These are phyloP conservation scores for Sordariomycetes sp. DNA, from an alignment of 2,329 filamentous ascomycete genomes.

Conservation along the genomic window DNA sequence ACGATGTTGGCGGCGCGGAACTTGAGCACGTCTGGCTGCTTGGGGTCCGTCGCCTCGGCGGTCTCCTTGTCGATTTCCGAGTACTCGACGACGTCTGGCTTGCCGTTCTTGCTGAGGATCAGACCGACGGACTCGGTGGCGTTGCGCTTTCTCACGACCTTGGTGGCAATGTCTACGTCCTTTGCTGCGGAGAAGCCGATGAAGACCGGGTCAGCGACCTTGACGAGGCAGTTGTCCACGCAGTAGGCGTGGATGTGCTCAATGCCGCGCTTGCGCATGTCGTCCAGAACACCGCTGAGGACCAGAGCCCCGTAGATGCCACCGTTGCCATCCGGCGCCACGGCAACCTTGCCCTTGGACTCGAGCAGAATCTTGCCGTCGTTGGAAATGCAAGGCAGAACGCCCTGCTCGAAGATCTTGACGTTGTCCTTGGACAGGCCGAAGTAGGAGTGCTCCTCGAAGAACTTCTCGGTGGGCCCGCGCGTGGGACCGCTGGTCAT, in stretches of 20 bases:
- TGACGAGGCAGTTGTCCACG: slow-evolving; percentile 98
- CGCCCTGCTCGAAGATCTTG: slow-evolving; percentile 90
- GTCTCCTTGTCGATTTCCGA: slow-evolving; percentile 87
- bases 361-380: slow-evolving; percentile 96
- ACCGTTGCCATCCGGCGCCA: slow-evolving; percentile 94
- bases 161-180: slow-evolving; percentile 91
- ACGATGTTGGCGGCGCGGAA: slow-evolving; percentile 99
- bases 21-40: slow-evolving; percentile 74
- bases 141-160: slow-evolving; percentile 97
- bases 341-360: slow-evolving; percentile 80
- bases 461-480: slow-evolving; percentile 86
- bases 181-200: slow-evolving; percentile 86
- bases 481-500: slow-evolving; percentile 97
- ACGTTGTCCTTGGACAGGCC: slow-evolving; percentile 81
- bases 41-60: slow-evolving; percentile 80
- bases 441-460: slow-evolving; percentile 83
- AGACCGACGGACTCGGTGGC: slow-evolving; percentile 93
- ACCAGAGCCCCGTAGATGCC: slow-evolving; percentile 91
- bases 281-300: slow-evolving; percentile 67
- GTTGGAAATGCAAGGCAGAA: slow-evolving; percentile 93
- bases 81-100: slow-evolving; percentile 96
- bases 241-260: slow-evolving; percentile 97
- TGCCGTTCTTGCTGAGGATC: slow-evolving; percentile 90
- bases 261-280: slow-evolving; percentile 84
- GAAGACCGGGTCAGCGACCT: slow-evolving; percentile 94